A percentile compares a stretch with the other conserved stretches of the same genome.
phyloP scores from a whole-genome alignment of 352 stramenopile species.

The Globisporangium canariense region DNA sequence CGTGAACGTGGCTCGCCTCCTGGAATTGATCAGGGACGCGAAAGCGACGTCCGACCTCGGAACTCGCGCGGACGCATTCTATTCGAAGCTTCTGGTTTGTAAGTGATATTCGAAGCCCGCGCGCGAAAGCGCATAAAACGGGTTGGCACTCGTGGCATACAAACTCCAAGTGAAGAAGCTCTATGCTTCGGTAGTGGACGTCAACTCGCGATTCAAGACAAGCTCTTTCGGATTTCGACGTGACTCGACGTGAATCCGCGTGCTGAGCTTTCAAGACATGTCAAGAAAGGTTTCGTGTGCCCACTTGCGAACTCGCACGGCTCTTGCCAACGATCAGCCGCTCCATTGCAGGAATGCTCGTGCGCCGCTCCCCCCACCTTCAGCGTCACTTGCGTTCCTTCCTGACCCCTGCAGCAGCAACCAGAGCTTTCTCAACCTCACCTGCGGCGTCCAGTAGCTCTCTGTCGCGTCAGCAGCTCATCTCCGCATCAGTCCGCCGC shows the following conservation, averaged over 20 bases:
- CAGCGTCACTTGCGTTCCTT: background rate
- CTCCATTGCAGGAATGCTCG: too few relatives aligned
- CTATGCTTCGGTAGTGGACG: too few relatives aligned
- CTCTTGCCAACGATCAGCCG: background rate
- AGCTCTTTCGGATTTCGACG: too few relatives aligned
- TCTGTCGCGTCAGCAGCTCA: background rate
- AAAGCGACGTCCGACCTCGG: background rate
- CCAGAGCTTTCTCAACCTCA: background rate
- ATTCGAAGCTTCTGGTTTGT: too few relatives aligned
- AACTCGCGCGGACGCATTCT: too few relatives aligned
- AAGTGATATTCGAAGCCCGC: too few relatives aligned
- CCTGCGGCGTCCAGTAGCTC: background rate
- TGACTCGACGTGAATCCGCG: background rate
- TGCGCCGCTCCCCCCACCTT: background rate
- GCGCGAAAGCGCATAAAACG: too few relatives aligned
- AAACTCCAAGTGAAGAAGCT: too few relatives aligned
- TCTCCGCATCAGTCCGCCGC: background rate
- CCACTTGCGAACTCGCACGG: background rate
- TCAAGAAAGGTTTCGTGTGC: conserved; percentile 7
- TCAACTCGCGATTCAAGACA: too few relatives aligned
- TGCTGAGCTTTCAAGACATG: background rate
- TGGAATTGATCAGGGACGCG: background rate
- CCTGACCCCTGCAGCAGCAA: background rate
- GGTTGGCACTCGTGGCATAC: too few relatives aligned
- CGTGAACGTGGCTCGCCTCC: background rate